phyloP scores from a whole-genome alignment of 345 rosid genomes.

The Euphorbia peplus region DNA sequence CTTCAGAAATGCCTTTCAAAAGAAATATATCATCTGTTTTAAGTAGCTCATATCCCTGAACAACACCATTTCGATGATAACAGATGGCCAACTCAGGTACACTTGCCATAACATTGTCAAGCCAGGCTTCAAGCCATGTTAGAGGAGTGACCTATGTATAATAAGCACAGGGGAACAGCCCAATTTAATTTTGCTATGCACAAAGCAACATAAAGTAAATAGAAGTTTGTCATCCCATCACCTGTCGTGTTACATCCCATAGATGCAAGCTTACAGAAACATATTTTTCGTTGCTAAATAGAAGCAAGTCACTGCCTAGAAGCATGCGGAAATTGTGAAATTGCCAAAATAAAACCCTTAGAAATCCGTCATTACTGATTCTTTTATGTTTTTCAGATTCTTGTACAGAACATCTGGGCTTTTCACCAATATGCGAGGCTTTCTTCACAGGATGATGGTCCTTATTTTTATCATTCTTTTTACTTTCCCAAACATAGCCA shows the following conservation, averaged over 20 bases:
- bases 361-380: slow-evolving; percentile 65
- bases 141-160: slow-evolving; percentile 86
- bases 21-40: slow-evolving; percentile 93
- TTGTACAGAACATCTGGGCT: slow-evolving; percentile 59
- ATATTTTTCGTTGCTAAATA: slow-evolving; percentile 91
- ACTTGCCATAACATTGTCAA: slow-evolving; percentile 97
- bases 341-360: slow-evolving; percentile 86
- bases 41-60: slow-evolving; percentile 89
- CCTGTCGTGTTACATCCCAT: slow-evolving; percentile 84
- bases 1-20: slow-evolving; percentile 82
- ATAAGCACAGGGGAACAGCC: slow-evolving; percentile 1
- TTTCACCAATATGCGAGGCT: slow-evolving; percentile 69
- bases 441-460: slow-evolving; percentile 48
- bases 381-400: slow-evolving; percentile 82
- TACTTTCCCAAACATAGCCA: slow-evolving; percentile 52
- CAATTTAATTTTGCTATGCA: slow-evolving; percentile 5
- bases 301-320: slow-evolving; percentile 88
- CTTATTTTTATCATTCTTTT: slow-evolving; percentile 50
- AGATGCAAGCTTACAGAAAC: slow-evolving; percentile 94
- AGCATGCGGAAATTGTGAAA: slow-evolving; percentile 98
- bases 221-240: slow-evolving; percentile 22
- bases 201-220: slow-evolving; percentile 6
- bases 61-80: slow-evolving; percentile 89
- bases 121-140: slow-evolving; percentile 99
- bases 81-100: slow-evolving; percentile 97